A percentile compares a stretch with the other conserved stretches of the same genome.
Conservation (phyloP, 345 rosid species). For the Lepidium sativum region DNA sequence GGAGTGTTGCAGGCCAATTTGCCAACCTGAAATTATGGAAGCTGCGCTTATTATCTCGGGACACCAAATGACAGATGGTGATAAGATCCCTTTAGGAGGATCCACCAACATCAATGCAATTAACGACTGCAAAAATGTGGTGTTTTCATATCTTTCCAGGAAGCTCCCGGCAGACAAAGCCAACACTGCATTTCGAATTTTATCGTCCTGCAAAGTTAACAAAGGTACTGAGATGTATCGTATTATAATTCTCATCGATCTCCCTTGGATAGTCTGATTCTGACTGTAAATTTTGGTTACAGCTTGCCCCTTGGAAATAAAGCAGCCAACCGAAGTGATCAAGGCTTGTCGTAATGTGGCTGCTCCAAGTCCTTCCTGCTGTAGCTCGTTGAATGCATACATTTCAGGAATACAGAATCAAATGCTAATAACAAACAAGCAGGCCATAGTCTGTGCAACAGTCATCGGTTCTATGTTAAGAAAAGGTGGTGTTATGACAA, state of each 20-base stretch:
- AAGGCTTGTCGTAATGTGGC: slow-evolving; percentile 79
- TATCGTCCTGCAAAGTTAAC: slow-evolving; percentile 89
- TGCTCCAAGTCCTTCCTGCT: slow-evolving; percentile 89
- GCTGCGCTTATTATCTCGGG: slow-evolving; percentile 74
- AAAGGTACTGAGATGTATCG: slow-evolving; percentile 41
- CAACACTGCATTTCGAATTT: slow-evolving; percentile 60
- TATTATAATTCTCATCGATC: neutral
- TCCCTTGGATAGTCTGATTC: neutral
- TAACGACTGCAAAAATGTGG: slow-evolving; percentile 81
- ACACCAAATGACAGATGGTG: slow-evolving; percentile 39
- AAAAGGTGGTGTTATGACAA: slow-evolving; percentile 80
- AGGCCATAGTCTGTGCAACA: slow-evolving; percentile 88
- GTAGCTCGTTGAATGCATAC: slow-evolving; percentile 78
- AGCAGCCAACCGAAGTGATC: slow-evolving; percentile 73
- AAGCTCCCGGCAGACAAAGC: slow-evolving; percentile 61
- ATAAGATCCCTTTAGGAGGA: slow-evolving; percentile 36
- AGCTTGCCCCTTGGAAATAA: slow-evolving; percentile 89
- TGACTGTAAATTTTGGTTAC: slow-evolving; percentile 26
- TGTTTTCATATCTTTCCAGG: slow-evolving; percentile 66
- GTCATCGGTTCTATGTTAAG: slow-evolving; percentile 71
- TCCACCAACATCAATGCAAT: slow-evolving; percentile 44
- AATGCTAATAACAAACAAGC: slow-evolving; percentile 93
- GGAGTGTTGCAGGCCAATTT: slow-evolving; percentile 85
- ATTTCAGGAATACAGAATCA: slow-evolving; percentile 80
- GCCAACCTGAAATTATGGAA: slow-evolving; percentile 80